Percentiles rank a stretch among this genome's conserved stretches.
Evolutionary conservation across 148 eudicot species (phyloP).

Genomic region (Tetragonia tetragonoides): DNA sequence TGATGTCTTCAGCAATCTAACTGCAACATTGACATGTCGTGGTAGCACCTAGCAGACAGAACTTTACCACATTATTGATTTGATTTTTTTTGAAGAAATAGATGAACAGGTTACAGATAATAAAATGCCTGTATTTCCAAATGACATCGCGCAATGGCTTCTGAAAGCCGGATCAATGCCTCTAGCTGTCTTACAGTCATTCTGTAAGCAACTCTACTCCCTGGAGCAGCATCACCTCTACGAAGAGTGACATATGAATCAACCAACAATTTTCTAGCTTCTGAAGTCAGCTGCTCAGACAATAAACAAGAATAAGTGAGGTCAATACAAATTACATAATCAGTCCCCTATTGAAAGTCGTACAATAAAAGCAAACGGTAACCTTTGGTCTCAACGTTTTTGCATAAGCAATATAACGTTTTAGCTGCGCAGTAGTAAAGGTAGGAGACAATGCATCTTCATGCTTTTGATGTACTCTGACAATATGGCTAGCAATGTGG

Average conservation of each 20-base stretch:
- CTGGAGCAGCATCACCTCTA: slow-evolving; percentile 89
- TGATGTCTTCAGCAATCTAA: slow-evolving; percentile 82
- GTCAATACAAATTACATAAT: slow-evolving; percentile 2
- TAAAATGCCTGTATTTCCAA: slow-evolving; percentile 63
- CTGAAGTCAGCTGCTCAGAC: slow-evolving; percentile 59
- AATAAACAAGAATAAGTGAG: not conserved
- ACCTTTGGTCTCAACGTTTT: slow-evolving; percentile 93
- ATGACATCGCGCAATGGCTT: slow-evolving; percentile 84
- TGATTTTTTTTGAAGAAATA: not conserved
- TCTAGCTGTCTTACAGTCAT: slow-evolving; percentile 99
- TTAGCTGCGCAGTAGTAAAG: slow-evolving; percentile 83
- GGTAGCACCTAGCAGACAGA: slow-evolving; percentile 59
- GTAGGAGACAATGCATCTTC: slow-evolving; percentile 87
- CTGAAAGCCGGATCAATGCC: slow-evolving; percentile 90
- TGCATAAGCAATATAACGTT: slow-evolving; percentile 85
- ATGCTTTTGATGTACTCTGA: slow-evolving; percentile 88
- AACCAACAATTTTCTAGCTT: slow-evolving; percentile 81
- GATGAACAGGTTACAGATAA: slow-evolving; percentile 8
- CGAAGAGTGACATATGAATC: slow-evolving; percentile 89
- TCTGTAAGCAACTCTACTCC: slow-evolving; percentile 93
- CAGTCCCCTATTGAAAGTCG: slow-evolving; percentile 4
- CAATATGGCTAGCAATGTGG: slow-evolving; percentile 92
- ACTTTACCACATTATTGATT: not conserved
- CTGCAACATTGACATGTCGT: slow-evolving; percentile 81
- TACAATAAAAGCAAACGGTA: not conserved